phyloP scores from a whole-genome alignment of 345 rosid species.

The Citrus medica region DNA sequence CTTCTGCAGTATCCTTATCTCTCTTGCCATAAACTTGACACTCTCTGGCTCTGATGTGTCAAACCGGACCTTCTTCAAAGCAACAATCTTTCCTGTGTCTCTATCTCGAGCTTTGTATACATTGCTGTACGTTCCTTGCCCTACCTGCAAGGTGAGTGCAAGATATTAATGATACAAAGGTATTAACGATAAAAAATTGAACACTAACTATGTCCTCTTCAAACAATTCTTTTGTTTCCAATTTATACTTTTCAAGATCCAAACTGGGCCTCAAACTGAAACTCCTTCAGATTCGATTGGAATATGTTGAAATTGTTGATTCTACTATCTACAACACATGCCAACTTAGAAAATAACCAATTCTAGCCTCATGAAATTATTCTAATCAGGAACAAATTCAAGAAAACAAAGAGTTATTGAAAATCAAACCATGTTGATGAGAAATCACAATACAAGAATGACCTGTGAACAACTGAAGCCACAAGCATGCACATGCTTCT shows the following conservation, averaged over 20 bases:
- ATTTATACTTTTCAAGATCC: neutral
- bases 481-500: neutral
- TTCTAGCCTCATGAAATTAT: neutral
- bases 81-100: slow-evolving; percentile 69
- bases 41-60: slow-evolving; percentile 86
- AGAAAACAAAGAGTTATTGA: neutral
- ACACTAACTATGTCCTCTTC: neutral
- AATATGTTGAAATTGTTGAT: neutral
- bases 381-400: neutral
- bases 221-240: neutral
- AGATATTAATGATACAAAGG: neutral
- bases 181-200: too few relatives aligned
- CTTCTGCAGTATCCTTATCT: slow-evolving; percentile 64
- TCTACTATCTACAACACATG: neutral
- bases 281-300: neutral
- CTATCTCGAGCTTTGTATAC: slow-evolving; percentile 83
- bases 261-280: neutral
- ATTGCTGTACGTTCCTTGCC: slow-evolving; percentile 93
- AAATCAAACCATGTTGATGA: neutral
- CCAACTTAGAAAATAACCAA: neutral
- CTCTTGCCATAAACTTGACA: slow-evolving; percentile 90
- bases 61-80: slow-evolving; percentile 84
- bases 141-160: slow-evolving; percentile 42
- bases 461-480: neutral
- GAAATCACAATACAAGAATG: neutral